Evolutionary conservation across 1,284 basidiomycete genomes (phyloP).

Genomic region (Sporisorium reilianum): DNA sequence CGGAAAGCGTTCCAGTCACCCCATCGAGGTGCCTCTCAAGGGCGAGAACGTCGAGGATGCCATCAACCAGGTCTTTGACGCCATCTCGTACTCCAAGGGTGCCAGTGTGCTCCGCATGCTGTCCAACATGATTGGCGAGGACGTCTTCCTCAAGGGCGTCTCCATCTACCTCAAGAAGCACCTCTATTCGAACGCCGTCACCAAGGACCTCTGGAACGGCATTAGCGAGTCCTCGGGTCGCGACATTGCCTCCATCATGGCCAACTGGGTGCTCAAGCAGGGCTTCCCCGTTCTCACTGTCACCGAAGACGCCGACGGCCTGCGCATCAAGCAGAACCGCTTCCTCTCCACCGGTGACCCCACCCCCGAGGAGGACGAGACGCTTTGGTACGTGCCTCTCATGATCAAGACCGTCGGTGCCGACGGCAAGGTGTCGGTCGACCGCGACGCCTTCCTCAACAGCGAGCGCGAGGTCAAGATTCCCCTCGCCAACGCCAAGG

Average conservation of each 20-base stretch:
- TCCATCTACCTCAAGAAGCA: conserved; percentile 90
- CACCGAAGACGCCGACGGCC: conserved; percentile 76
- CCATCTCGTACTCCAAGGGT: conserved; percentile 71
- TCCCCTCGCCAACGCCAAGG: conserved; percentile 76
- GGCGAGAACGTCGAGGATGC: conserved; percentile 66
- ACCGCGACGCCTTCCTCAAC: conserved; percentile 78
- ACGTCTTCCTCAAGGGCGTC: conserved; percentile 73
- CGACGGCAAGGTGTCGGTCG: conserved; percentile 75
- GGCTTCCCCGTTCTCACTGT: conserved; percentile 83
- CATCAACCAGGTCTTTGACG: conserved; percentile 68
- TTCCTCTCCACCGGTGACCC: conserved; percentile 85
- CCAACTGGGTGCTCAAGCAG: conserved; percentile 90
- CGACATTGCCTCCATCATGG: conserved; percentile 86
- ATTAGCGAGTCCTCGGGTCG: conserved; percentile 82
- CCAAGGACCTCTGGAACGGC: conserved; percentile 89
- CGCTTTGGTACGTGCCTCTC: conserved; percentile 88
- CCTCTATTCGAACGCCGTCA: conserved; percentile 85
- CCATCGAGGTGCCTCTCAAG: conserved; percentile 83
- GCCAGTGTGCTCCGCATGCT: conserved; percentile 89
- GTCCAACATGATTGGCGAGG: conserved; percentile 81
- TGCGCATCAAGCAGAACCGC: conserved; percentile 81
- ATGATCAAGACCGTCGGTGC: conserved; percentile 77
- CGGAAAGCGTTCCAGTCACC: conserved; percentile 90
- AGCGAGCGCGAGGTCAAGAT: conserved; percentile 78
- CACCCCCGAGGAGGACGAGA: conserved; percentile 84